phyloP scores from a whole-genome alignment of 129 eudicot genomes.

The Oenanthe sinensis region DNA sequence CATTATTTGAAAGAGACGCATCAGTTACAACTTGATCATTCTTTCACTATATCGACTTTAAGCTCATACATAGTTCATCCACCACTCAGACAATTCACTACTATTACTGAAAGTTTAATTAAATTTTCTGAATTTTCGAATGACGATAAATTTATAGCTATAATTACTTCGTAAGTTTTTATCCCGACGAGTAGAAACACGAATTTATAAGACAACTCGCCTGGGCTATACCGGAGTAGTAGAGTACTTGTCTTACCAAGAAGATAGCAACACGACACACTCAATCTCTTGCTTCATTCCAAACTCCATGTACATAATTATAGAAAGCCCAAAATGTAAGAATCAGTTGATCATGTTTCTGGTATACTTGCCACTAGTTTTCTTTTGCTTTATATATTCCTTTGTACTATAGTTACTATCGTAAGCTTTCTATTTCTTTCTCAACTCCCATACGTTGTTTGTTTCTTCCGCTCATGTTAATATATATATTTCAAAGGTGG shows the following conservation, averaged over 20 bases:
- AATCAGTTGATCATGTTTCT: not conserved
- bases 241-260: not conserved
- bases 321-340: not conserved
- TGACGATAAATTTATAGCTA: not conserved
- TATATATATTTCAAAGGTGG: not conserved
- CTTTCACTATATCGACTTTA: not conserved
- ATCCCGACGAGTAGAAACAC: not conserved
- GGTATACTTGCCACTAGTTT: not conserved
- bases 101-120: not conserved
- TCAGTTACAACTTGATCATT: not conserved
- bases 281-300: constrained; percentile 39
- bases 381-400: constrained; percentile 28
- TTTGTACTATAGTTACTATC: constrained; percentile 6
- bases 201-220: too few relatives aligned
- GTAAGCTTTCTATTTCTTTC: constrained; percentile 25
- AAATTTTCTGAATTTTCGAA: not conserved
- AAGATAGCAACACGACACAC: constrained; percentile 11
- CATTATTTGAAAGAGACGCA: not conserved
- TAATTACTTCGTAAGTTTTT: not conserved
- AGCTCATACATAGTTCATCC: not conserved
- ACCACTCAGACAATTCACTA: not conserved
- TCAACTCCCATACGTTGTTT: not conserved
- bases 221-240: not conserved
- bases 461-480: not conserved
- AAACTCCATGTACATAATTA: not conserved